Conservation (phyloP, 1,139 yeast species). For the Diutina pseudorugosa region DNA sequence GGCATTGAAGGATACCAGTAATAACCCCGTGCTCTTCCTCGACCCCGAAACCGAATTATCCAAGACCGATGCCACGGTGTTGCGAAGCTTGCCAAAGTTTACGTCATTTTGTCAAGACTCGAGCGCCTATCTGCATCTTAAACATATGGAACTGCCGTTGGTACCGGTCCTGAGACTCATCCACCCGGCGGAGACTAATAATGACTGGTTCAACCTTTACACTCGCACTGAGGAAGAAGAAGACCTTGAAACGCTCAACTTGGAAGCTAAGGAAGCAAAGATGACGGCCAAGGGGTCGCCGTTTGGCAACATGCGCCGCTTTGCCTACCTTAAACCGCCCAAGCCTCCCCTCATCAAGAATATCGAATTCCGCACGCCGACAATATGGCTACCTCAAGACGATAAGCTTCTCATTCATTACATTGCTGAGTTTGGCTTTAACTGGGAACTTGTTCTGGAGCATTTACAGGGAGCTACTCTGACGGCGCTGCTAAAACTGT, state of each 20-base stretch:
- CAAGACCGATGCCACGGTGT: slow-evolving; percentile 39
- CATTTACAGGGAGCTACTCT: slow-evolving; percentile 42
- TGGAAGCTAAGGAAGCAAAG: background rate
- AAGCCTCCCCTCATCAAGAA: slow-evolving; percentile 76
- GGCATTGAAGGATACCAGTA: background rate
- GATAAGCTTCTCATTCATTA: slow-evolving; percentile 69
- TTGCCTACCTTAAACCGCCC: slow-evolving; percentile 65
- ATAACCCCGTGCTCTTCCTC: slow-evolving; percentile 14
- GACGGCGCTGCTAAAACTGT: slow-evolving; percentile 43
- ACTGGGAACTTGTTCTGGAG: slow-evolving; percentile 87
- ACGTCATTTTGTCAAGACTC: slow-evolving; percentile 33
- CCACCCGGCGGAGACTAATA: slow-evolving; percentile 50
- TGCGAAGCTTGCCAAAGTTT: slow-evolving; percentile 43
- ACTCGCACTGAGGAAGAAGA: background rate
- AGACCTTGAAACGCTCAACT: background rate
- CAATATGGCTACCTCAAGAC: slow-evolving; percentile 93
- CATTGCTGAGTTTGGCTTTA: slow-evolving; percentile 79
- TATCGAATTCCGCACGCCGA: slow-evolving; percentile 73
- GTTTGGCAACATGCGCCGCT: slow-evolving; percentile 24
- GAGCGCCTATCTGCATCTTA: slow-evolving; percentile 6
- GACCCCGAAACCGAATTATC: slow-evolving; percentile 38
- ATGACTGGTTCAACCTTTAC: slow-evolving; percentile 45
- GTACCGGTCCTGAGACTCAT: slow-evolving; percentile 51
- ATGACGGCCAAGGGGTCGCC: background rate
- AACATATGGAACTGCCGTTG: slow-evolving; percentile 15